A percentile compares a stretch with the other conserved stretches of the same genome.
Evolutionary conservation across 345 rosid species (phyloP).

Genomic region (Sisymbrium irio): DNA sequence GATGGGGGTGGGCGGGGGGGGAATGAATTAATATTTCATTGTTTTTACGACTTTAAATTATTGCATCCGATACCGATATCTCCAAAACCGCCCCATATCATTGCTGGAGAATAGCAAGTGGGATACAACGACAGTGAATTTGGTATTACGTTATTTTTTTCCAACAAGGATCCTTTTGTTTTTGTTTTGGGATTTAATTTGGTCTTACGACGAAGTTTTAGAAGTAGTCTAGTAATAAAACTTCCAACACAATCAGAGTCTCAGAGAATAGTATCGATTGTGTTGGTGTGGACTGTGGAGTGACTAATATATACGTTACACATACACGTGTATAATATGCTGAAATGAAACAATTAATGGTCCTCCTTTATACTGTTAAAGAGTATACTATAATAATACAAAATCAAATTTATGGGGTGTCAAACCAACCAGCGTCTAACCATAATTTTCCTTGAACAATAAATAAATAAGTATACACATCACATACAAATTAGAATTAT

Average conservation of each 20-base stretch:
- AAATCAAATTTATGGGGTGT: constrained; percentile 6
- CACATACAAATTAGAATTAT: background rate
- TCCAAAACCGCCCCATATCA: constrained; percentile 11
- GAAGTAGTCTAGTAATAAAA: background rate
- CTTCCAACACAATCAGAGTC: background rate
- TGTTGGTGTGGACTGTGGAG: background rate
- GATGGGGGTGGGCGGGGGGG: too few relatives aligned
- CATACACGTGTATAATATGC: background rate
- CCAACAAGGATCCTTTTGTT: background rate
- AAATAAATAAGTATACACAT: background rate
- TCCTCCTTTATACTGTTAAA: background rate
- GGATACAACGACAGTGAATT: background rate
- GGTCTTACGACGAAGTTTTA: background rate
- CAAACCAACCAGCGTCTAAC: constrained; percentile 33
- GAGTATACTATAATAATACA: background rate
- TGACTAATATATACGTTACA: background rate
- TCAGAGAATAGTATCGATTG: background rate
- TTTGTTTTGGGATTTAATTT: background rate
- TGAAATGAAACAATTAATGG: background rate
- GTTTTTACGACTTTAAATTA: background rate
- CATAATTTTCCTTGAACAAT: background rate
- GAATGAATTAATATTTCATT: background rate
- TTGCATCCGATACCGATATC: background rate
- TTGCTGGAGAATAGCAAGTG: background rate
- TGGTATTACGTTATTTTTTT: background rate